Conservation (phyloP, 768 basidiomycete species). For the Pulveroboletus sp. region DNA sequence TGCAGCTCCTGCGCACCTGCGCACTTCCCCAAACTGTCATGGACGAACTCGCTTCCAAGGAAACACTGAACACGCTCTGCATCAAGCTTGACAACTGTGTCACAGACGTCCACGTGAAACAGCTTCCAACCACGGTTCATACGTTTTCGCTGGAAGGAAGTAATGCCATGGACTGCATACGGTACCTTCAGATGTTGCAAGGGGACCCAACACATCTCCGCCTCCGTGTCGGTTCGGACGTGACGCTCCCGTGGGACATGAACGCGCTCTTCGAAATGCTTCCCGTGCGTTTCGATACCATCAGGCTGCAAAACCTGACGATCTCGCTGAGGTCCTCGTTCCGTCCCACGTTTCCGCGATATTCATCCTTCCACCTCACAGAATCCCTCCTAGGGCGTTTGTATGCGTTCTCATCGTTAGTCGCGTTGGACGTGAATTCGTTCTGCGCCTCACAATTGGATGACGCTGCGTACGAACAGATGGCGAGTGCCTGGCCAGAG, state of each 20-base stretch:
- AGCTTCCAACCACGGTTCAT: conserved; percentile 4
- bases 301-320: neutral
- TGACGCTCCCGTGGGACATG: neutral
- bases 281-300: conserved; percentile 1
- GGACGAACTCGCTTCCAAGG: conserved; percentile 3
- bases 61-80: conserved; percentile 7
- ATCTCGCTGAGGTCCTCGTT: conserved; percentile 6
- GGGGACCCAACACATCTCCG: neutral
- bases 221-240: conserved; percentile 2
- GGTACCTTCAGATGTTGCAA: conserved; percentile 8
- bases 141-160: conserved; percentile 9
- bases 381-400: conserved; percentile 2
- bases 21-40: conserved; percentile 9
- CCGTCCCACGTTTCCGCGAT: neutral
- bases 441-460: conserved; percentile 9
- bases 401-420: conserved; percentile 5
- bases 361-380: conserved; percentile 1
- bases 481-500: conserved; percentile 9
- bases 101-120: neutral
- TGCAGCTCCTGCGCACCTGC: conserved; percentile 6
- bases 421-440: conserved; percentile 6
- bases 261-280: conserved; percentile 6
- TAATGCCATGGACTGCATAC: conserved; percentile 5
- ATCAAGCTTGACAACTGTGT: conserved; percentile 5
- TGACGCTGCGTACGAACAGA: conserved; percentile 6